Percentiles rank a stretch among this genome's conserved stretches.
phyloP scores from a whole-genome alignment of 768 basidiomycete species.

The Pholiota microspora region DNA sequence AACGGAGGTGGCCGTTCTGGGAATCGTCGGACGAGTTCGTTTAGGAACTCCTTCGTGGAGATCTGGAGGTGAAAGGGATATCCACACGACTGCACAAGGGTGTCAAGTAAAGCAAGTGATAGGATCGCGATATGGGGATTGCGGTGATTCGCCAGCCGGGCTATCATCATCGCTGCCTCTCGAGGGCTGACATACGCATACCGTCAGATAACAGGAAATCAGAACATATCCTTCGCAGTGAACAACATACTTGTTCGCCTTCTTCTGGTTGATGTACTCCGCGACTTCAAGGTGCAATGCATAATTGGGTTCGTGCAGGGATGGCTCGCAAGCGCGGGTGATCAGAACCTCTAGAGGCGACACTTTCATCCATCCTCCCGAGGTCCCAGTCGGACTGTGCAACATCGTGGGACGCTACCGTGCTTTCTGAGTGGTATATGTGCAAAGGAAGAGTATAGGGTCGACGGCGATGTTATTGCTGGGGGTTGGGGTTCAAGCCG shows the following conservation, averaged over 20 bases:
- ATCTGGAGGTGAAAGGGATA: conserved; percentile 98
- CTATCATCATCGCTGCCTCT: conserved; percentile 85
- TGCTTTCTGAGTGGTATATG: neutral
- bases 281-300: conserved; percentile 91
- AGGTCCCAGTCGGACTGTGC: conserved; percentile 42
- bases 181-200: conserved; percentile 58
- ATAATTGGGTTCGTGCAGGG: conserved; percentile 87
- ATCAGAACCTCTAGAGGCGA: conserved; percentile 72
- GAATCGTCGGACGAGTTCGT: conserved; percentile 96
- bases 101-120: conserved; percentile 83
- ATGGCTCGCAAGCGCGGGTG: conserved; percentile 84
- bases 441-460: conserved; percentile 3
- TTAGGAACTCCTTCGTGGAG: conserved; percentile 95
- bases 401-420: conserved; percentile 36
- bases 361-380: conserved; percentile 49
- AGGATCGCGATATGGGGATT: conserved; percentile 91
- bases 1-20: conserved; percentile 97
- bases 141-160: conserved; percentile 83
- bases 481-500: conserved; percentile 10
- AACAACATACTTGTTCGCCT: conserved; percentile 83
- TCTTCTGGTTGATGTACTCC: conserved; percentile 90
- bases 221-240: neutral
- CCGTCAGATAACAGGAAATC: conserved; percentile 1
- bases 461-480: neutral
- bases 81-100: conserved; percentile 92